Base-by-base conservation (phyloP, 768 basidiomycete species). In the Boletus rubropictus region DNA sequence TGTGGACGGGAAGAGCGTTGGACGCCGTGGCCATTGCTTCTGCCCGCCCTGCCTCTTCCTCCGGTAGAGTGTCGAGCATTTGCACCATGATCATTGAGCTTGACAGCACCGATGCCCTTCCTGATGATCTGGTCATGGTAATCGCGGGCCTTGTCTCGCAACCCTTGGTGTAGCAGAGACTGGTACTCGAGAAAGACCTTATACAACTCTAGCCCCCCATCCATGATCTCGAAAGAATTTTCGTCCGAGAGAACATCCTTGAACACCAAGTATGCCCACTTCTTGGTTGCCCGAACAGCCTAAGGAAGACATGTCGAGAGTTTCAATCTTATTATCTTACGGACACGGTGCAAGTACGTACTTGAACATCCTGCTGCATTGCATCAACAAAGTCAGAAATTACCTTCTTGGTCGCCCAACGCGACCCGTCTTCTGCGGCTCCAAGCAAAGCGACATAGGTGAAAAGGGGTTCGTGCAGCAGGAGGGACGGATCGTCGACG, bases 141-240 rank as follows among this genome's bases (percentile, higher is more conserved):
- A n/a, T 28, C 5, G 3, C 1, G 3, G 27, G 28, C 43, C 1
- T 9, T 7, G 8, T 14, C 3, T 40, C n/a, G 15, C 25, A 15
- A 18, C 4, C 17, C 42, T 39, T 3, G 5, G 20, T 24, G 14
- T 25, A 61, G 35, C 24, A 0, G 38, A 25, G 14, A 2, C 39
- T 65, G 50, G 32, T 54, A 67, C 28, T 51, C 14, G 48, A 65
- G 39, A 46, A 67, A 65, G 31, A 24, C 42, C 39, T 3, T 21
- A 51, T 44, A 64, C 7, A 63, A 50, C 35, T 39, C 33, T 35
- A 39, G 7, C 9, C 51, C 52, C 25, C 37, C 42, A 28, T 54
- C 51, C 20, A 29, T 45, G 33, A 43, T 10, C 7, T 49, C 40
- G 22, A 56, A 18, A n/a, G 27, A 24, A 27, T 18, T 12, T 38